phyloP scores from a whole-genome alignment of 768 basidiomycete species.

The Serendipita sp. region DNA sequence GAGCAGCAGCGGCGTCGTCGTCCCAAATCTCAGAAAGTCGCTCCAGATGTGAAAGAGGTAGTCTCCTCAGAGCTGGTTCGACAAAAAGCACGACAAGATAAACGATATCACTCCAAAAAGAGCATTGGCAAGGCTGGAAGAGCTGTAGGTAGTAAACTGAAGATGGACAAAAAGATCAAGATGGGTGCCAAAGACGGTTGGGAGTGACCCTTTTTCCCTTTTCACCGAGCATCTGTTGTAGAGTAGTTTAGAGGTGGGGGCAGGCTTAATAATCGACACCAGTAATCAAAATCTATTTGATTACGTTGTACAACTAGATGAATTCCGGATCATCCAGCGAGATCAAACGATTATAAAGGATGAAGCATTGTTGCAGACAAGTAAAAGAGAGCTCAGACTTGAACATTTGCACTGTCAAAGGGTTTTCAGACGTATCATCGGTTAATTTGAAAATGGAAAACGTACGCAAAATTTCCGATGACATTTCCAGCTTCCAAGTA shows the following conservation, averaged over 20 bases:
- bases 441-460: constrained; percentile 10
- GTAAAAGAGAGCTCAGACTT: background rate
- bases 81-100: constrained; percentile 42
- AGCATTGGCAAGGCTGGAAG: constrained; percentile 40
- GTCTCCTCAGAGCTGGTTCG: constrained; percentile 48
- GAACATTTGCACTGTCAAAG: constrained; percentile 7
- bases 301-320: background rate
- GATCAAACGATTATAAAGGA: background rate
- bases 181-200: constrained; percentile 24
- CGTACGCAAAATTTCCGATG: constrained; percentile 43
- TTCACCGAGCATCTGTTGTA: background rate
- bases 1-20: constrained; percentile 10
- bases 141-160: constrained; percentile 70
- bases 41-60: constrained; percentile 35
- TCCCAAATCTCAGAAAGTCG: constrained; percentile 16
- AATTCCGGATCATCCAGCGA: background rate
- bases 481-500: constrained; percentile 51
- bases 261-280: background rate
- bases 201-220: constrained; percentile 21
- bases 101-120: constrained; percentile 67
- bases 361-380: too few species aligned
- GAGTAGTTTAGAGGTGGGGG: background rate
- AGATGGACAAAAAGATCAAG: constrained; percentile 54
- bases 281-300: background rate
- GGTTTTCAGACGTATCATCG: background rate